Conservation (phyloP, 2,329 filamentous ascomycete species). For the Trichoderma semiorbis region DNA sequence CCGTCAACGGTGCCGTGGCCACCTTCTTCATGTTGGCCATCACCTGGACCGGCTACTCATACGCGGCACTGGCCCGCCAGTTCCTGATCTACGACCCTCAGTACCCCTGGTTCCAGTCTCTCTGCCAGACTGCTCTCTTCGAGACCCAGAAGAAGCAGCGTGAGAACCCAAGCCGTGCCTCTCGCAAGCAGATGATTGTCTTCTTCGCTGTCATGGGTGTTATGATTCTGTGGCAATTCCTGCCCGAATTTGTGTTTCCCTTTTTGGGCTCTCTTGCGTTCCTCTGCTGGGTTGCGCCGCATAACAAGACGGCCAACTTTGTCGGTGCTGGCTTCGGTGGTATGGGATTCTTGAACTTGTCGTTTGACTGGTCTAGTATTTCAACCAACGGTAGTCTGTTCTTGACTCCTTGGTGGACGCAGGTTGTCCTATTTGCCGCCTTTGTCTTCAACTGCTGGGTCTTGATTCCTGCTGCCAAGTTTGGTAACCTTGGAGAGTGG, state of each 20-base stretch:
- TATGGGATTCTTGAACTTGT: conserved; percentile 59
- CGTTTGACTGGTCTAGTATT: conserved; percentile 59
- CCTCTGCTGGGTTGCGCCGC: conserved; percentile 61
- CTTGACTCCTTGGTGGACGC: conserved; percentile 57
- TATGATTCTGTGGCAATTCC: conserved; percentile 58
- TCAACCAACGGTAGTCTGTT: conserved; percentile 50
- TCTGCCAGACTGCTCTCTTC: conserved; percentile 56
- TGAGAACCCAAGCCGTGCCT: conserved; percentile 45
- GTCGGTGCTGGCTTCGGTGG: conserved; percentile 58
- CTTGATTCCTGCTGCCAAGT: conserved; percentile 56
- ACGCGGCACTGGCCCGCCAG: conserved; percentile 55
- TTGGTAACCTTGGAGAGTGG: conserved; percentile 50
- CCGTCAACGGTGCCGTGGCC: conserved; percentile 50
- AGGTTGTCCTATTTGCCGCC: conserved; percentile 52
- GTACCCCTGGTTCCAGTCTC: conserved; percentile 39
- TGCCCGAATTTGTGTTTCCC: conserved; percentile 59
- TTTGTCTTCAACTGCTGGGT: conserved; percentile 58
- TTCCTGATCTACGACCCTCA: conserved; percentile 57
- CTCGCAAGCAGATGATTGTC: conserved; percentile 52
- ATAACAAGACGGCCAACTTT: conserved; percentile 56
- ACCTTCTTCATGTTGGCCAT: conserved; percentile 59
- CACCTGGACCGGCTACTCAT: conserved; percentile 57
- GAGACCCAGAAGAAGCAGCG: conserved; percentile 54
- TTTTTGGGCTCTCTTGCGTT: conserved; percentile 59
- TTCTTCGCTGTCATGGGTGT: conserved; percentile 53